phyloP scores from a whole-genome alignment of 108 stramenopile genomes.

The Stephanodiscus minutulus region DNA sequence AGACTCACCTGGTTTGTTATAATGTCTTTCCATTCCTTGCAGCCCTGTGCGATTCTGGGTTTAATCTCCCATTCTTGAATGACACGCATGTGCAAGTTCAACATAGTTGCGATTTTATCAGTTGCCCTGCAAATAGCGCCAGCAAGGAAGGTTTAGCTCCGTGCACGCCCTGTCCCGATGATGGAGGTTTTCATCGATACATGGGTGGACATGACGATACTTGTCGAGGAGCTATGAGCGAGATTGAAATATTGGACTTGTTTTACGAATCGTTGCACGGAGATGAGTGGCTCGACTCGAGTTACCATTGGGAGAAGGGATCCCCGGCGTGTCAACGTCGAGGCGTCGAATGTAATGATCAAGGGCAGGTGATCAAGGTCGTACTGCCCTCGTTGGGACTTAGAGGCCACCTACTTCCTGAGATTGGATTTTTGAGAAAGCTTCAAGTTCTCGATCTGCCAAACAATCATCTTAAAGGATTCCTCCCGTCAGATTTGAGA shows the following conservation, averaged over 20 bases:
- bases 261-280: slow-evolving; percentile 47
- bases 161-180: slow-evolving; percentile 46
- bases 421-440: slow-evolving; percentile 39
- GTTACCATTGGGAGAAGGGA: slow-evolving; percentile 30
- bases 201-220: slow-evolving; percentile 34
- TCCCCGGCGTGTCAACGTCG: slow-evolving; percentile 28
- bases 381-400: slow-evolving; percentile 35
- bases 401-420: slow-evolving; percentile 36
- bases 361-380: slow-evolving; percentile 40
- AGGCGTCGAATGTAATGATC: slow-evolving; percentile 46
- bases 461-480: slow-evolving; percentile 49
- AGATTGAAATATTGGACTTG: slow-evolving; percentile 43
- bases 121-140: slow-evolving; percentile 43
- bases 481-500: slow-evolving; percentile 53
- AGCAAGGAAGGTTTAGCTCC: slow-evolving; percentile 48
- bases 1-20: too few species aligned
- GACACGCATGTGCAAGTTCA: slow-evolving; percentile 10
- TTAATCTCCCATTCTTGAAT: slow-evolving; percentile 45
- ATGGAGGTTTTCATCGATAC: slow-evolving; percentile 49
- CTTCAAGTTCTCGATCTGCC: slow-evolving; percentile 41
- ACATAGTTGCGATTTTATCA: slow-evolving; percentile 37
- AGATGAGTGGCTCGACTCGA: slow-evolving; percentile 34
- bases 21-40: too few species aligned
- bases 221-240: slow-evolving; percentile 25
- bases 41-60: slow-evolving; percentile 34